Percentiles rank a stretch among this genome's conserved stretches.
phyloP scores from a whole-genome alignment of 192 early-diverging fungal species.

The Linnemannia hyalina region DNA sequence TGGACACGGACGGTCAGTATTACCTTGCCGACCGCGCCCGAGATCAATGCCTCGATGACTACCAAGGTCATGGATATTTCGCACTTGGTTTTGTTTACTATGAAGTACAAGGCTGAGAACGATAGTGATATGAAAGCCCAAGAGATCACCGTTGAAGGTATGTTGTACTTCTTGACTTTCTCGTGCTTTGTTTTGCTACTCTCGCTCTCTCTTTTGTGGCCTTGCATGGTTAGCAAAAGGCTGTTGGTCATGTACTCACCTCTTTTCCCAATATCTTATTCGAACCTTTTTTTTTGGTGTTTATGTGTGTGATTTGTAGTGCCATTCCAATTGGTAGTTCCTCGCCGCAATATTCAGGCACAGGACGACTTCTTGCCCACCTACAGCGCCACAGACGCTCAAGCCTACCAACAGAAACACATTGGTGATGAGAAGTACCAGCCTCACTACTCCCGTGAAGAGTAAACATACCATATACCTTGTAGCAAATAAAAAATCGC shows the following conservation, averaged over 20 bases:
- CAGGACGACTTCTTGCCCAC: neutral
- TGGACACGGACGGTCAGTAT: constrained; percentile 11
- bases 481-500: no score
- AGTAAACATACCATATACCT: neutral
- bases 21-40: neutral
- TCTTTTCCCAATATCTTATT: no score
- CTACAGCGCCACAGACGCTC: neutral
- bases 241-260: no score
- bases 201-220: no score
- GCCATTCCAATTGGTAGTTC: neutral
- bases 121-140: neutral
- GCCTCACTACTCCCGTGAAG: neutral
- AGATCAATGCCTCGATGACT: neutral
- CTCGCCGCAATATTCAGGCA: neutral
- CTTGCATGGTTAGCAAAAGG: no score
- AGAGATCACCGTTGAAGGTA: constrained; percentile 8
- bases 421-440: neutral
- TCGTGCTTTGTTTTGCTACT: neutral
- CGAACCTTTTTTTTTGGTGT: no score
- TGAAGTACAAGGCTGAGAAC: neutral
- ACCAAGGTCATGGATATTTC: neutral
- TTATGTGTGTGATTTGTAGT: neutral
- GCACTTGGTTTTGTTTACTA: neutral
- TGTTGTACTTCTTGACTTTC: neutral
- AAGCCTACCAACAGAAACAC: neutral